Evolutionary conservation across 2,329 filamentous ascomycete species (phyloP), one percentile per base, ranked within the genome.

Genomic region (Neonectria faginata): DNA sequence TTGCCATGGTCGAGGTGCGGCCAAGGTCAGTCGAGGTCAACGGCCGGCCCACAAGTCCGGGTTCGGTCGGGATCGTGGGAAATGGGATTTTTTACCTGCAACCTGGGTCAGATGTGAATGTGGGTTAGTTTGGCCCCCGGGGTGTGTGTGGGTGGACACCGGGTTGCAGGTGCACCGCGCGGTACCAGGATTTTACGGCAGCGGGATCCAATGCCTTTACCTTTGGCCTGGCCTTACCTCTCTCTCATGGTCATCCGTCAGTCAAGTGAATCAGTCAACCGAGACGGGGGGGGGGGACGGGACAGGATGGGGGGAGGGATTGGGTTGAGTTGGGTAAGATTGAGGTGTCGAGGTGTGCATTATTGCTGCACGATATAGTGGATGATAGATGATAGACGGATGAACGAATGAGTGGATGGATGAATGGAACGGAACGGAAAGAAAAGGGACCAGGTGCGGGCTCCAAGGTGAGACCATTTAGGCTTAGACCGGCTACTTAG

Each of bases 401-500:
- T 39, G 36, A 39, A n/a, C 36, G 41, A 39, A 55, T 57, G 59
- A 41, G 39, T 56, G 52, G 42, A 59, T 50, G 52, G 53, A 66
- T 55, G 44, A 36, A 29, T n/a, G 54, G 67, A 67, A 52, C 2
- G 29, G 50, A 33, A 63, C 14, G 39, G 47, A 67, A 52, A 29
- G 29, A 44, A 27, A 63, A 16, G 39, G 47, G 52, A 59, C 41
- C 57, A 45, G 63, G 57, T 11, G 65, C 60, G 63, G 59, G 42
- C 47, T 57, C 55, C 65, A 73, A 71, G 71, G 71, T 73, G 69
- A 73, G 71, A 68, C 71, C 39, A 70, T 66, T 72, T 66, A 62
- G 71, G 68, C 64, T 73, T 73, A 69, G 61, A 60, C 61, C 67
- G 64, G 64, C 54, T 72, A 25, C 25, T 5, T 25, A 25, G 25